Conservation (phyloP, 371 early-diverging fungal genomes). For the Actinomortierella ambigua region DNA sequence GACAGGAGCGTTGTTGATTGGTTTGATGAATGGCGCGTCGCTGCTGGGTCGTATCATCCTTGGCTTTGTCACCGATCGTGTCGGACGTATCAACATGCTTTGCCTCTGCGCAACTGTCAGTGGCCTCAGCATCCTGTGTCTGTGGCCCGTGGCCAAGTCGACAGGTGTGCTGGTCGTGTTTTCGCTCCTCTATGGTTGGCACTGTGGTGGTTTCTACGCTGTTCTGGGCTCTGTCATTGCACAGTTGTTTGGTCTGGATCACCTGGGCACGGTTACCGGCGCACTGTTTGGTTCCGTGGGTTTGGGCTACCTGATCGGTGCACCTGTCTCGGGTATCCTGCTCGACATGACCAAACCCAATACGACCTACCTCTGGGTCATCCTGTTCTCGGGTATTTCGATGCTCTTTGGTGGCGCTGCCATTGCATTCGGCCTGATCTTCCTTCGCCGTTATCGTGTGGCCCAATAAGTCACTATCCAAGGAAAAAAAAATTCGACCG, state of each 20-base stretch:
- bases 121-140: slow-evolving; percentile 40
- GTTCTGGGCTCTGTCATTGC: slow-evolving; percentile 54
- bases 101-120: slow-evolving; percentile 51
- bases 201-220: slow-evolving; percentile 54
- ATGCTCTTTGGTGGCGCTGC: slow-evolving; percentile 36
- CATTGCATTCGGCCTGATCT: slow-evolving; percentile 1
- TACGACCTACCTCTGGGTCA: slow-evolving; percentile 34
- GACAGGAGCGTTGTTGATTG: slow-evolving; percentile 57
- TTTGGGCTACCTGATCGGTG: slow-evolving; percentile 53
- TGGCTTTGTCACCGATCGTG: slow-evolving; percentile 53
- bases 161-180: slow-evolving; percentile 19
- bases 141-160: slow-evolving; percentile 38
- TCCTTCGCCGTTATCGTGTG: too few relatives aligned
- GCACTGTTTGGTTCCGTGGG: slow-evolving; percentile 46
- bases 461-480: too few relatives aligned
- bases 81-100: slow-evolving; percentile 60
- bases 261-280: slow-evolving; percentile 48
- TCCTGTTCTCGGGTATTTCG: slow-evolving; percentile 33
- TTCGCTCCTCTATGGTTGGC: slow-evolving; percentile 53
- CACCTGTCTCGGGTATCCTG: slow-evolving; percentile 40
- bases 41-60: slow-evolving; percentile 57
- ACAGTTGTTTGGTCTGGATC: slow-evolving; percentile 52
- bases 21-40: slow-evolving; percentile 62
- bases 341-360: slow-evolving; percentile 43
- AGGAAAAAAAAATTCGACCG: too few relatives aligned